phyloP scores from a whole-genome alignment of 108 stramenopile genomes.

The Cylindrotheca closterium region DNA sequence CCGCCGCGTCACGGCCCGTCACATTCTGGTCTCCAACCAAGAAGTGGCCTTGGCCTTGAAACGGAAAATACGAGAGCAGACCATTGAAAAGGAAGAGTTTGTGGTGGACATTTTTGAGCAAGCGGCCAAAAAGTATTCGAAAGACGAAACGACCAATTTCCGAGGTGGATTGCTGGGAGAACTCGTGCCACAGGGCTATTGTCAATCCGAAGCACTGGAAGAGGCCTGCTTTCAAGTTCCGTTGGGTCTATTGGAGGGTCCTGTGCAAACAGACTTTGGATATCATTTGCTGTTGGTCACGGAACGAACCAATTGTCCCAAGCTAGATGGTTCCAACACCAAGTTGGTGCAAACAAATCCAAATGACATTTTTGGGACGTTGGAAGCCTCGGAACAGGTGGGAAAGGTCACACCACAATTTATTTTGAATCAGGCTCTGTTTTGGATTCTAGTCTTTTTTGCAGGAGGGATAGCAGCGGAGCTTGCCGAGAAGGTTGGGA shows the following conservation, averaged over 20 bases:
- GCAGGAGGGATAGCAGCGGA: constrained; percentile 51
- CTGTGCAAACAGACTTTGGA: constrained; percentile 56
- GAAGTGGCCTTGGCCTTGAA: constrained; percentile 50
- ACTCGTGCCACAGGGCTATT: constrained; percentile 62
- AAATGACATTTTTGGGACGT: constrained; percentile 29
- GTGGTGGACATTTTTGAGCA: constrained; percentile 58
- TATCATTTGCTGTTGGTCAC: constrained; percentile 57
- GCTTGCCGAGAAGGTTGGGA: constrained; percentile 39
- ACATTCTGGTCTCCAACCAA: constrained; percentile 52
- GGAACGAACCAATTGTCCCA: constrained; percentile 69
- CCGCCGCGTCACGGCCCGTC: constrained; percentile 59
- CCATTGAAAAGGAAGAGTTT: constrained; percentile 30
- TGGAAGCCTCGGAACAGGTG: constrained; percentile 7
- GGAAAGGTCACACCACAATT: constrained; percentile 22
- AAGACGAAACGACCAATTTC: constrained; percentile 52
- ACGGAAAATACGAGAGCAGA: constrained; percentile 48
- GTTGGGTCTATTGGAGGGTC: constrained; percentile 49
- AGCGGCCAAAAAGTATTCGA: constrained; percentile 51
- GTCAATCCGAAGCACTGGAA: constrained; percentile 46
- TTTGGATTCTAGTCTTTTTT: constrained; percentile 37
- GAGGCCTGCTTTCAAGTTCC: constrained; percentile 46
- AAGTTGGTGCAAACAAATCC: constrained; percentile 29
- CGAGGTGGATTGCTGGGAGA: constrained; percentile 53
- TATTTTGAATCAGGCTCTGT: constrained; percentile 41
- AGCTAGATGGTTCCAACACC: constrained; percentile 56